Evolutionary conservation across 1,284 basidiomycete genomes (phyloP), one percentile per base, ranked within the genome.

Genomic region (Fomitiporia mediterranea): DNA sequence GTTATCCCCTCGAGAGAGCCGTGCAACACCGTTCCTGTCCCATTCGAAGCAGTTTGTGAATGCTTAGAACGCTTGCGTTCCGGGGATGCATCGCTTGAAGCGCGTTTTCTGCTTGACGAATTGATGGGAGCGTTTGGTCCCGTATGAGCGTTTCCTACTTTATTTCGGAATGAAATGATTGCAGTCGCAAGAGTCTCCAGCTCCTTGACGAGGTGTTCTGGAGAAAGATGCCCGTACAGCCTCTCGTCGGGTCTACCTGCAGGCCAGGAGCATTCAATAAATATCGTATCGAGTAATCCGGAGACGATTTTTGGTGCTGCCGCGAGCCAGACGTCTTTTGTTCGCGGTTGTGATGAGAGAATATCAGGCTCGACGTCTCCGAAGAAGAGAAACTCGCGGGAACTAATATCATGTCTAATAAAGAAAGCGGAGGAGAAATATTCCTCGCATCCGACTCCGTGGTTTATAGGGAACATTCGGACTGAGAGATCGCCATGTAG

Each of bases 211-310:
- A 94, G 73, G 65, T 91, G 85, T 23, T 81, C 80, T 0, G 90
- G 89, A 32, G 75, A 85, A 9, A 94, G 76, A 61, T 94, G 91
- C 0, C 91, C 91, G 66, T 79, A 92, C 9, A 94, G 72, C 48
- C 72, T 65, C 37, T 80, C 76, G 59, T 82, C 77, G 7, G 74
- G 70, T 53, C 90, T 76, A 0, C 82, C 84, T 1, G 78, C 74
- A 13, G 84, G 82, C 74, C 84, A 93, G 2, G 89, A 92, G 66
- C 91, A 92, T 69, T 94, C 91, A 65, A 94, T 86, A 65, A 93
- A 93, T 55, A 92, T 77, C 21, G 79, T 73, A 27, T 78, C 77
- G 28, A 93, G 77, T 6, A 68, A 72, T 32, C 77, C 70, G 2
- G 85, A 82, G 27, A 61, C 43, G 59, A 90, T 81, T 66, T 81